Conservation (phyloP, 2,329 filamentous ascomycete genomes). For the Arthrocladium fulminans region DNA sequence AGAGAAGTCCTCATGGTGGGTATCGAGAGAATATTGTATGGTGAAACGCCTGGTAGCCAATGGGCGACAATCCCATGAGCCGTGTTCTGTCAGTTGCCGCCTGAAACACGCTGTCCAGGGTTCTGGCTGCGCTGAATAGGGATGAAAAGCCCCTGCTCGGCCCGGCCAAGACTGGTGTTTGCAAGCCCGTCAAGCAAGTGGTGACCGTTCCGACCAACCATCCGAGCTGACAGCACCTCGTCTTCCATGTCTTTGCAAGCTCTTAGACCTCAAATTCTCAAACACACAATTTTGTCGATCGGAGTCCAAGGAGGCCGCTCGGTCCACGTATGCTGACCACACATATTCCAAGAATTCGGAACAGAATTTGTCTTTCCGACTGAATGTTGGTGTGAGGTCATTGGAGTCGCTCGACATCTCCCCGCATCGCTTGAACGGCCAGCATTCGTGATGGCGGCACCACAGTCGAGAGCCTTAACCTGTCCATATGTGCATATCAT, state of each 20-base stretch:
- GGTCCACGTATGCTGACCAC: not conserved
- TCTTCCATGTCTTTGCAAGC: not conserved
- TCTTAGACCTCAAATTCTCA: not conserved
- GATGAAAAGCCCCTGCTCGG: not conserved
- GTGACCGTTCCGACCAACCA: constrained; percentile 9
- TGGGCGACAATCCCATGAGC: not conserved
- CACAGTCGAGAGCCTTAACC: not conserved
- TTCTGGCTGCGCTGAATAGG: no score
- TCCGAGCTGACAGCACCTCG: not conserved
- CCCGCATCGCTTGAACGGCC: constrained; percentile 7
- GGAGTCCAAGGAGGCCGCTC: not conserved
- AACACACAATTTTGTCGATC: constrained; percentile 7
- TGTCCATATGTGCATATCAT: not conserved
- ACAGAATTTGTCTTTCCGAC: not conserved
- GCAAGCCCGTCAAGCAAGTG: no score
- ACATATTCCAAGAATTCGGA: not conserved
- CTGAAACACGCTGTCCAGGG: constrained; percentile 6
- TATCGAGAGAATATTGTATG: not conserved
- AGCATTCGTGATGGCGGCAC: not conserved
- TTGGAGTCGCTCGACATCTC: not conserved
- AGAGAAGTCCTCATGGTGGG: not conserved
- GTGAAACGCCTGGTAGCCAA: constrained; percentile 7
- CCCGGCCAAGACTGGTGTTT: not conserved
- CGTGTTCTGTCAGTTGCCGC: not conserved
- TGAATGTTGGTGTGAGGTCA: not conserved